A percentile compares a stretch with the other conserved stretches of the same genome.
phyloP scores from a whole-genome alignment of 306 rosid genomes.

The Lupinus albus region DNA sequence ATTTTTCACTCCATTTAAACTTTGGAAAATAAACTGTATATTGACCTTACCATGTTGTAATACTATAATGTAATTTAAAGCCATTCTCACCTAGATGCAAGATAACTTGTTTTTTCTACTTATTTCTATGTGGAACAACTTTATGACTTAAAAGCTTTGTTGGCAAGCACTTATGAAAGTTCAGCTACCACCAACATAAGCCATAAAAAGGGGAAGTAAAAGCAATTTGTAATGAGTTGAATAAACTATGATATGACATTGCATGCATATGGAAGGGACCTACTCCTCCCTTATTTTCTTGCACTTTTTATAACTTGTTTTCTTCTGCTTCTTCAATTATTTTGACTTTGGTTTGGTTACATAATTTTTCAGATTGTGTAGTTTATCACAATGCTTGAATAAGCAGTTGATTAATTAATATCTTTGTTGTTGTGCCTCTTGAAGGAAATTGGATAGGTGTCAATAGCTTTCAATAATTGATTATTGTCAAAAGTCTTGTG shows the following conservation, averaged over 20 bases:
- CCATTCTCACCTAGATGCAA: constrained; percentile 15
- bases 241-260: neutral
- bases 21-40: constrained; percentile 51
- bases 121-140: constrained; percentile 1
- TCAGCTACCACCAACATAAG: constrained; percentile 8
- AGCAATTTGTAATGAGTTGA: constrained; percentile 18
- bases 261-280: constrained; percentile 20
- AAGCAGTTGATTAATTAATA: neutral
- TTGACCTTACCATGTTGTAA: constrained; percentile 39
- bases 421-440: too few species aligned
- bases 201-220: constrained; percentile 5
- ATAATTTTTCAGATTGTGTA: neutral
- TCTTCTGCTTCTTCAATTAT: neutral
- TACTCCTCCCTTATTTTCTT: constrained; percentile 8
- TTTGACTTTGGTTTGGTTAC: neutral
- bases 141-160: constrained; percentile 28
- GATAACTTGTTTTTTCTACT: too few species aligned
- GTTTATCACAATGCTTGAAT: neutral
- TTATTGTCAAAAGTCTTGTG: too few species aligned
- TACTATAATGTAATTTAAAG: constrained; percentile 42
- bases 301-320: neutral
- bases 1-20: constrained; percentile 43
- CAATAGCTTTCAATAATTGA: too few species aligned
- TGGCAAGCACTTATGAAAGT: constrained; percentile 37
- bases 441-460: too few species aligned